Percentiles rank a stretch among this genome's conserved stretches.
Evolutionary conservation across 1,284 basidiomycete species (phyloP).

Genomic region (Mixia osmundae): DNA sequence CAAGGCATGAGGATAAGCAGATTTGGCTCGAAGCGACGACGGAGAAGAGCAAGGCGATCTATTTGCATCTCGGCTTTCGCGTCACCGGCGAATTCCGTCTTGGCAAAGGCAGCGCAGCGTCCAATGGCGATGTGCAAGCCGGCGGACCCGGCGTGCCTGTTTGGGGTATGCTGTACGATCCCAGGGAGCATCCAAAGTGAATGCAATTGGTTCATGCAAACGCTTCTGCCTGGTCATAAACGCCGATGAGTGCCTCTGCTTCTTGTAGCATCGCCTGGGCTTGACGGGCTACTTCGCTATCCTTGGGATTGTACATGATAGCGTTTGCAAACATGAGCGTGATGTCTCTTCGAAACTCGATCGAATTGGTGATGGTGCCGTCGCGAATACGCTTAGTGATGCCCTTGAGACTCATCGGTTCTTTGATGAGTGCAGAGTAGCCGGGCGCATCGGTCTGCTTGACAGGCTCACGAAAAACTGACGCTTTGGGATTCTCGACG

Average conservation of each 20-base stretch:
- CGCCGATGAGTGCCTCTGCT: slow-evolving; percentile 2
- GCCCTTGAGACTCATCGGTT: slow-evolving; percentile 78
- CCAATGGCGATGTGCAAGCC: no score
- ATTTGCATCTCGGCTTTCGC: no score
- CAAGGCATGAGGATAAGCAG: no score
- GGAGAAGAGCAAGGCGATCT: no score
- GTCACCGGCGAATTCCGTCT: no score
- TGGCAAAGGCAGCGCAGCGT: no score
- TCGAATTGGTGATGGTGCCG: slow-evolving; percentile 47
- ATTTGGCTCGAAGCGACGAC: no score
- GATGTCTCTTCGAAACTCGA: slow-evolving; percentile 70
- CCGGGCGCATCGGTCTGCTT: slow-evolving; percentile 64
- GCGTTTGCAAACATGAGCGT: slow-evolving; percentile 87
- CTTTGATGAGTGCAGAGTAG: slow-evolving; percentile 69
- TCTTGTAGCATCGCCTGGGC: slow-evolving; percentile 73
- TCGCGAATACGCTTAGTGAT: slow-evolving; percentile 60
- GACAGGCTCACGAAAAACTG: slow-evolving; percentile 39
- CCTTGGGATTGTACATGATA: slow-evolving; percentile 72
- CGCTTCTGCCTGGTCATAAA: no score
- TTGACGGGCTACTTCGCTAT: slow-evolving; percentile 33
- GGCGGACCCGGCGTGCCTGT: no score
- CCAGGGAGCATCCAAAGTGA: no score
- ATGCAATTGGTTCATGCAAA: no score
- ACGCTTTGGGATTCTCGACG: background rate
- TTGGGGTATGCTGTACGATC: no score